A percentile compares a stretch with the other conserved stretches of the same genome.
Evolutionary conservation across 768 basidiomycete species (phyloP).

Genomic region (Amanita rubescens): DNA sequence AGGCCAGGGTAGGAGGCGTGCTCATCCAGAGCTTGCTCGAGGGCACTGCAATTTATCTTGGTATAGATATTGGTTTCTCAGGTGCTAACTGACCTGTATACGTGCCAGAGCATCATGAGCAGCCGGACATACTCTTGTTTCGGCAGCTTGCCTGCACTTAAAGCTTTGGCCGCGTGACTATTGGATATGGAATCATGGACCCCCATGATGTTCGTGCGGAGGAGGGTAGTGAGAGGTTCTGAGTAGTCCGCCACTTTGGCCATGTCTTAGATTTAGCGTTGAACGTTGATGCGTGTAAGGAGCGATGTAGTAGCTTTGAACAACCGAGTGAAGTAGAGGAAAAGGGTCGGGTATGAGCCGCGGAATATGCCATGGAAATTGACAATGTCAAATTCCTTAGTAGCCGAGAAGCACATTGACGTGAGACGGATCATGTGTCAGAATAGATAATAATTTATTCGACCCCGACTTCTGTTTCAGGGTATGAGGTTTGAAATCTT

Average conservation of each 20-base stretch:
- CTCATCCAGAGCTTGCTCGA: constrained; percentile 49
- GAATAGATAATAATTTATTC: too few relatives aligned
- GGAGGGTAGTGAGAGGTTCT: constrained; percentile 37
- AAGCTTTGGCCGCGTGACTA: constrained; percentile 47
- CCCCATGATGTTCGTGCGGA: constrained; percentile 38
- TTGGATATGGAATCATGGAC: constrained; percentile 55
- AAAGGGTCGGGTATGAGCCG: too few relatives aligned
- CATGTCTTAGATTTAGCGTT: background rate
- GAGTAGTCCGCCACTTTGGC: constrained; percentile 24
- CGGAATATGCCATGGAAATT: too few relatives aligned
- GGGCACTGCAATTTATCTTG: constrained; percentile 28
- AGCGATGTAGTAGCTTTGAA: background rate
- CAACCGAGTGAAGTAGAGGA: too few relatives aligned
- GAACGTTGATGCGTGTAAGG: background rate
- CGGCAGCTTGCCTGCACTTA: constrained; percentile 51
- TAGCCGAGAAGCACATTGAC: too few relatives aligned
- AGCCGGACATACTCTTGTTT: constrained; percentile 62
- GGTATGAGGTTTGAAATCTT: too few relatives aligned
- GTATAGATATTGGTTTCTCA: background rate
- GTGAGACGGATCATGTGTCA: too few relatives aligned
- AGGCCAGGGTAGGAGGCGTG: constrained; percentile 58
- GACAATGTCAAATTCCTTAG: too few relatives aligned
- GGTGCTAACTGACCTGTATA: constrained; percentile 55
- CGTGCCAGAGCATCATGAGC: constrained; percentile 72
- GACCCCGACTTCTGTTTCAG: too few relatives aligned